Evolutionary conservation across 2,329 filamentous ascomycete genomes (phyloP).

Genomic region (Lomentospora prolificans): DNA sequence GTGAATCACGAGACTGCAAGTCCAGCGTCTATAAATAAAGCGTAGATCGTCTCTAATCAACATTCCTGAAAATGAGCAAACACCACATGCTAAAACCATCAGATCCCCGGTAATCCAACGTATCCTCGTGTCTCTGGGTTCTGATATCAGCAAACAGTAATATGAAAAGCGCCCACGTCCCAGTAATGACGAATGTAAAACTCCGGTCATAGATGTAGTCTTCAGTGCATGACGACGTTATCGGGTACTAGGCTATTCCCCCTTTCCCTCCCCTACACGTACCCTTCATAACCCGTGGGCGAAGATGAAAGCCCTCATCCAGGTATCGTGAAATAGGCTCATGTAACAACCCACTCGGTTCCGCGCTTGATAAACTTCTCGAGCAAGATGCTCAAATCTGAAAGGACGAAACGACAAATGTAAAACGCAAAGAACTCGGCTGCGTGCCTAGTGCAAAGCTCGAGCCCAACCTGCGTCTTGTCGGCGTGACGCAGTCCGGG

Average conservation of each 20-base stretch:
- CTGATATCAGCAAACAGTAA: not conserved
- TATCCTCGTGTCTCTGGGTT: not conserved
- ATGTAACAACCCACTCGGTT: conserved; percentile 73
- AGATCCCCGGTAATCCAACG: not conserved
- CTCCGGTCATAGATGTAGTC: not conserved
- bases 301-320: no score
- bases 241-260: no score
- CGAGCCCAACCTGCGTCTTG: conserved; percentile 88
- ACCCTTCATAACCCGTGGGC: not conserved
- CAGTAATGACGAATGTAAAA: not conserved
- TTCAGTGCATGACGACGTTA: not conserved
- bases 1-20: not conserved
- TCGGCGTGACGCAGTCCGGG: conserved; percentile 85
- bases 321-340: no score
- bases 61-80: not conserved
- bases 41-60: not conserved
- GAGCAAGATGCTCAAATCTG: conserved; percentile 72
- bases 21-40: conserved; percentile 6
- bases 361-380: conserved; percentile 97
- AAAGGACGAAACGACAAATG: conserved; percentile 86
- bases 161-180: not conserved
- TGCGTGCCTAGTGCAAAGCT: conserved; percentile 85
- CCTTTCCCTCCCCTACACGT: not conserved
- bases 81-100: not conserved
- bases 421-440: conserved; percentile 98